Conservation (phyloP, 495 filamentous ascomycete genomes). For the Lepidopterella palustris region DNA sequence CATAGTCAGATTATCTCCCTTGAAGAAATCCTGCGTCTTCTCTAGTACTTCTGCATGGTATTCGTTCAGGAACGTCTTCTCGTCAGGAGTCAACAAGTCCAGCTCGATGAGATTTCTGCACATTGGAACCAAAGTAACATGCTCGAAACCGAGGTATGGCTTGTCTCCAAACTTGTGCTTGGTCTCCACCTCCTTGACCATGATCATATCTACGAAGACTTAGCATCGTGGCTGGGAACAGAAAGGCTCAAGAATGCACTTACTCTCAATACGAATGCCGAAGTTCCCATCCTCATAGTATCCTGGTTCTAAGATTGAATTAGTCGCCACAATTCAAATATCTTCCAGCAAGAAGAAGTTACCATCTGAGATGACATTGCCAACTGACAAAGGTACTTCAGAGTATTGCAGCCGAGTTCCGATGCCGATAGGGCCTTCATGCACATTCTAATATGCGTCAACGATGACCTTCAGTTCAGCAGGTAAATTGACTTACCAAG, state of each 20-base stretch:
- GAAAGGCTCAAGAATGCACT: neutral
- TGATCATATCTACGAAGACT: constrained; percentile 52
- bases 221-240: constrained; percentile 29
- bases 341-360: constrained; percentile 34
- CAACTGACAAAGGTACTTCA: constrained; percentile 81
- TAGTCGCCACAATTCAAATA: neutral
- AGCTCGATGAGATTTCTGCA: constrained; percentile 83
- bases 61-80: constrained; percentile 81
- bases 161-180: constrained; percentile 86
- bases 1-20: constrained; percentile 57
- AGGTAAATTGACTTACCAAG: constrained; percentile 41
- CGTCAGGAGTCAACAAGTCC: constrained; percentile 61
- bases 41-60: constrained; percentile 77
- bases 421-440: constrained; percentile 96
- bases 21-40: constrained; percentile 78
- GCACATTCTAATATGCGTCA: constrained; percentile 61
- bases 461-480: neutral
- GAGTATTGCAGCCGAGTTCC: constrained; percentile 86
- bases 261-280: constrained; percentile 91
- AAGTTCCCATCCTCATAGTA: constrained; percentile 98
- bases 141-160: constrained; percentile 90
- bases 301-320: constrained; percentile 61
- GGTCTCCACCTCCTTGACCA: constrained; percentile 81
- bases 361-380: constrained; percentile 81
- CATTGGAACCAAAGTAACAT: constrained; percentile 94